These are phyloP conservation scores for Phialophora tarda DNA, from an alignment of 2,329 filamentous ascomycete genomes.

Conservation along the genomic window DNA sequence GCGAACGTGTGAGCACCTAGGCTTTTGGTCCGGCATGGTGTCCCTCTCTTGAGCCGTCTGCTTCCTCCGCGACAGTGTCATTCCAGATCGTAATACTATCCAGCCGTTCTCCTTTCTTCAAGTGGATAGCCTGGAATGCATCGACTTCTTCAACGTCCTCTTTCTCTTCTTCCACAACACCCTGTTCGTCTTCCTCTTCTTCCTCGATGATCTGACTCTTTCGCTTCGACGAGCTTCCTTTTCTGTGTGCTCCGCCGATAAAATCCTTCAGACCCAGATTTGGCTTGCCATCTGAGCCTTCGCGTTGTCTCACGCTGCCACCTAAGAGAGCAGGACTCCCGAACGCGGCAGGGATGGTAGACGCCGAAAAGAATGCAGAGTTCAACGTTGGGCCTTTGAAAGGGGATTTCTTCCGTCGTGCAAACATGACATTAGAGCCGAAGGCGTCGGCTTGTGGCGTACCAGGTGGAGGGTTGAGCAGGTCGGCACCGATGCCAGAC, in stretches of 20 bases:
- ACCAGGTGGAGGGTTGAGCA: slow-evolving; percentile 13
- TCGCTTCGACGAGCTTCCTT: slow-evolving; percentile 44
- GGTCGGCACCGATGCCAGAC: slow-evolving; percentile 25
- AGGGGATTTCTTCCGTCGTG: slow-evolving; percentile 52
- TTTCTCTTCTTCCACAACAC: slow-evolving; percentile 50
- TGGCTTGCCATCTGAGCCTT: slow-evolving; percentile 42
- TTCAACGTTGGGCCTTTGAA: slow-evolving; percentile 55
- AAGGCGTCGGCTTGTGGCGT: slow-evolving; percentile 25
- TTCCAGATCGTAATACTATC: slow-evolving; percentile 40
- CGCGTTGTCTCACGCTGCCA: slow-evolving; percentile 33
- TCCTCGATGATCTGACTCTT: slow-evolving; percentile 48
- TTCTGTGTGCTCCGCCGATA: slow-evolving; percentile 40
- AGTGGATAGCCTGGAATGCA: slow-evolving; percentile 36
- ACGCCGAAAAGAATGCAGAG: slow-evolving; percentile 45
- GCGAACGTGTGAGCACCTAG: not conserved
- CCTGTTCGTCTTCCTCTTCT: slow-evolving; percentile 48
- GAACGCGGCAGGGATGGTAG: slow-evolving; percentile 40
- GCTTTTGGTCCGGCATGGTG: not conserved
- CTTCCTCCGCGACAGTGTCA: slow-evolving; percentile 30
- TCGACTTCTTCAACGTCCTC: slow-evolving; percentile 44
- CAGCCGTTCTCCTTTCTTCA: slow-evolving; percentile 38
- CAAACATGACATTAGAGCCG: slow-evolving; percentile 52
- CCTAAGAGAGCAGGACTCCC: slow-evolving; percentile 44
- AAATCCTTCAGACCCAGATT: slow-evolving; percentile 34
- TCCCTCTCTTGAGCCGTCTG: not conserved